Evolutionary conservation across 768 basidiomycete species (phyloP).

Genomic region (Solioccasus polychromus): DNA sequence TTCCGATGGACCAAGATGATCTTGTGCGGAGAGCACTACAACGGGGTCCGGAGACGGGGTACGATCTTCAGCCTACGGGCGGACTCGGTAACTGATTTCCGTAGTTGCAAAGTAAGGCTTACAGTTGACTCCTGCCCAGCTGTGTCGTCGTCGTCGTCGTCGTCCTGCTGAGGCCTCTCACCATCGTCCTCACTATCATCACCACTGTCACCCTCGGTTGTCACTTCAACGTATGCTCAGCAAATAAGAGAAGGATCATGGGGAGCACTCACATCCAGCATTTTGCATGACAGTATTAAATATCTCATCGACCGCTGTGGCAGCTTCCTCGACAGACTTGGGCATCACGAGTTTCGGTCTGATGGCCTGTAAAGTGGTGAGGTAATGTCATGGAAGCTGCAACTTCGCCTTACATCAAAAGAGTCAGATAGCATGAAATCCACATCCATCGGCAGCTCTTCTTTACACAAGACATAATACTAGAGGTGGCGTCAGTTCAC

Average conservation of each 20-base stretch:
- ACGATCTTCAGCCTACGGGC: constrained; percentile 52
- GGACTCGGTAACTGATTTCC: background rate
- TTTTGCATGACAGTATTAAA: constrained; percentile 65
- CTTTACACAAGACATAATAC: constrained; percentile 91
- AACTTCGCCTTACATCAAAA: constrained; percentile 59
- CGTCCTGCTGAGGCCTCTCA: constrained; percentile 44
- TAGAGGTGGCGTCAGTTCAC: constrained; percentile 23
- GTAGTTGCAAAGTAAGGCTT: constrained; percentile 20
- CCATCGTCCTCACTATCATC: constrained; percentile 53
- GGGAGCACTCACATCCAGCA: constrained; percentile 44
- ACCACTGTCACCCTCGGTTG: constrained; percentile 38
- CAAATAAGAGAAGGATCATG: constrained; percentile 1
- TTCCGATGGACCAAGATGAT: constrained; percentile 77
- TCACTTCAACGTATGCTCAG: constrained; percentile 27
- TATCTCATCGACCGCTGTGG: constrained; percentile 86
- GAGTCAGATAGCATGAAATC: constrained; percentile 97
- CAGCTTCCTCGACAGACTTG: constrained; percentile 84
- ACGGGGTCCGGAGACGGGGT: constrained; percentile 82
- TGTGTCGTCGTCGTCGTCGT: constrained; percentile 64
- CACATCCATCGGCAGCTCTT: constrained; percentile 91
- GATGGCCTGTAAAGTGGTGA: constrained; percentile 55
- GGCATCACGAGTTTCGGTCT: constrained; percentile 72
- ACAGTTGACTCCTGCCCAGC: constrained; percentile 53
- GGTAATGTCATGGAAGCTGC: background rate
- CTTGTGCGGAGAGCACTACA: constrained; percentile 67